A percentile compares a stretch with the other conserved stretches of the same genome.
phyloP scores from a whole-genome alignment of 306 rosid genomes.

The Carpinus fangiana region DNA sequence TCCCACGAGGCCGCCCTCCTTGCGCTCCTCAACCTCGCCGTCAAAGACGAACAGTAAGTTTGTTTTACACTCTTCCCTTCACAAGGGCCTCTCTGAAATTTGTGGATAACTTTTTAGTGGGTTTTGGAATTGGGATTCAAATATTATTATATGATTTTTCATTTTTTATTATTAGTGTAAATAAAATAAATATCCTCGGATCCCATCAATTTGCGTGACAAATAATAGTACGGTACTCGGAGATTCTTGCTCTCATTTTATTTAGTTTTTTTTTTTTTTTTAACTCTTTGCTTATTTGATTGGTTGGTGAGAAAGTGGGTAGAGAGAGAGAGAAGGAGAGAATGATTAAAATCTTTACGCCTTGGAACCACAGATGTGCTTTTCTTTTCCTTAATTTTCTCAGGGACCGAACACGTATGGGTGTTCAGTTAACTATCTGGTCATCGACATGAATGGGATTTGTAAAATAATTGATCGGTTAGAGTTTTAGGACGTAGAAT shows the following conservation, averaged over 20 bases:
- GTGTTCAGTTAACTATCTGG: background rate
- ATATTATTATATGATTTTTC: background rate
- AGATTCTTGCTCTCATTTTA: conserved; percentile 29
- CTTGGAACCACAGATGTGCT: background rate
- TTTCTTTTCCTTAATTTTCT: background rate
- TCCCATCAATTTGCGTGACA: conserved; percentile 24
- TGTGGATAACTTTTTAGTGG: conserved; percentile 1
- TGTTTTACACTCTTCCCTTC: background rate
- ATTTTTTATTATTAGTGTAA: background rate
- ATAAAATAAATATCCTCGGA: background rate
- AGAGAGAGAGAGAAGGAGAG: background rate
- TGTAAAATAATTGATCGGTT: background rate
- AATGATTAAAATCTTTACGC: background rate
- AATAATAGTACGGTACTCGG: conserved; percentile 4
- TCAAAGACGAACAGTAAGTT: conserved; percentile 81
- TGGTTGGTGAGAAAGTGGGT: conserved; percentile 26
- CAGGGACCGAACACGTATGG: background rate
- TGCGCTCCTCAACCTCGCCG: conserved; percentile 96
- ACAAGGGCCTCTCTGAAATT: background rate
- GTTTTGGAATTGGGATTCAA: conserved; percentile 15
- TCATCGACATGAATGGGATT: background rate
- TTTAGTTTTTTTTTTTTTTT: background rate
- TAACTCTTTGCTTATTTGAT: background rate
- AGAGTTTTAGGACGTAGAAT: background rate
- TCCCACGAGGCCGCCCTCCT: conserved; percentile 75